phyloP scores from a whole-genome alignment of 2,329 filamentous ascomycete genomes.

The Chaetomiaceae sp. region DNA sequence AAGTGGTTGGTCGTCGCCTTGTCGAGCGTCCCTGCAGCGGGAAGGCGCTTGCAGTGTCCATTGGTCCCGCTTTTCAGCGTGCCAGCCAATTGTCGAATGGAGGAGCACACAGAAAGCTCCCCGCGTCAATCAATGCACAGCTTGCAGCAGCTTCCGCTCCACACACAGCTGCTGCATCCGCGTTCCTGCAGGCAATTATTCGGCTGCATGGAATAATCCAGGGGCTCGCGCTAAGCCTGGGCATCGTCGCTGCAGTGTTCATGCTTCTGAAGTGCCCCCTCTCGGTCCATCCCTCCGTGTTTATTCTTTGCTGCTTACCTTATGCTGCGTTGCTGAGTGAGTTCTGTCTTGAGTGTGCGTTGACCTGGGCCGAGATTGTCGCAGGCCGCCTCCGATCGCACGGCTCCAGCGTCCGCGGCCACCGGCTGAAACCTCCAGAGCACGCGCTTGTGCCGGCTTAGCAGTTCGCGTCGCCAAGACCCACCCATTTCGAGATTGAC shows the following conservation, averaged over 20 bases:
- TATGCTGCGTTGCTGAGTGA: neutral
- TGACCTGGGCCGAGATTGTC: neutral
- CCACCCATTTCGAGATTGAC: constrained; percentile 18
- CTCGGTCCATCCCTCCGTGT: neutral
- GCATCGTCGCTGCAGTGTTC: neutral
- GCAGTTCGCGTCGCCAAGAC: constrained; percentile 18
- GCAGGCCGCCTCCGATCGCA: constrained; percentile 14
- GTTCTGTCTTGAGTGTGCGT: neutral
- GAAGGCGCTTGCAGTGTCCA: too few species aligned
- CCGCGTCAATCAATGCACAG: neutral
- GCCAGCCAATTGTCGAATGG: neutral
- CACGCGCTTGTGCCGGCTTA: constrained; percentile 6
- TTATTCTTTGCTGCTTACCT: neutral
- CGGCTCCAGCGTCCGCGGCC: constrained; percentile 19
- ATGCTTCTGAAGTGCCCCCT: neutral
- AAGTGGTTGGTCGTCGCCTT: too few species aligned
- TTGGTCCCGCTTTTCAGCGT: neutral
- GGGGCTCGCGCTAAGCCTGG: constrained; percentile 9
- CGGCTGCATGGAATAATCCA: constrained; percentile 6
- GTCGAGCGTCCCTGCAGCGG: too few species aligned
- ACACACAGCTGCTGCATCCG: neutral
- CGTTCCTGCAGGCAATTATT: constrained; percentile 10
- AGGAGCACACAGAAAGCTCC: too few species aligned
- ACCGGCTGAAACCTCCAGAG: constrained; percentile 19
- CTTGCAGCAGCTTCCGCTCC: too few species aligned